phyloP scores from a whole-genome alignment of 805 yeast species.

The Yueomyces sp. region DNA sequence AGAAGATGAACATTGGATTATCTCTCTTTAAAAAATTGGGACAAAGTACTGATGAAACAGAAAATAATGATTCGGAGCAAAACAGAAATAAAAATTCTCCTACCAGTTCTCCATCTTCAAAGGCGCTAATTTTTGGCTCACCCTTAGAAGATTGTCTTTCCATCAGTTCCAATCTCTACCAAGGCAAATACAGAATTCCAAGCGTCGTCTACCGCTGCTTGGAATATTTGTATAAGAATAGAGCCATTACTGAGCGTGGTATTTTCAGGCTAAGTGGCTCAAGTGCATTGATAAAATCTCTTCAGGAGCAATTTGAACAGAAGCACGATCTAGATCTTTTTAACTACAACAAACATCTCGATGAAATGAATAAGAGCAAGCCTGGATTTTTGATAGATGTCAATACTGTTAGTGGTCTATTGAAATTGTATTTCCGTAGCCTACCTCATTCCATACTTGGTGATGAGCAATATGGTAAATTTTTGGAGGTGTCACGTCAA shows the following conservation, averaged over 20 bases:
- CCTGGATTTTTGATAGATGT: slow-evolving; percentile 33
- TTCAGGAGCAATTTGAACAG: slow-evolving; percentile 57
- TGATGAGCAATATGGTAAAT: slow-evolving; percentile 29
- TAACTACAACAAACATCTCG: slow-evolving; percentile 16
- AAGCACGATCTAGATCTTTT: slow-evolving; percentile 57
- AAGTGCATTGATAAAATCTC: slow-evolving; percentile 53
- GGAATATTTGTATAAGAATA: slow-evolving; percentile 46
- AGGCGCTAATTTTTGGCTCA: slow-evolving; percentile 54
- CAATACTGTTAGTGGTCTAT: slow-evolving; percentile 75
- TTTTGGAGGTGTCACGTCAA: slow-evolving; percentile 25
- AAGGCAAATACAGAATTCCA: slow-evolving; percentile 36
- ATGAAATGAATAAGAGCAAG: not conserved
- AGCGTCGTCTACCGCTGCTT: slow-evolving; percentile 67
- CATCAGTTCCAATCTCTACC: slow-evolving; percentile 33
- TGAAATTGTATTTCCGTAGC: slow-evolving; percentile 72
- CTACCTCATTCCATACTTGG: slow-evolving; percentile 61
- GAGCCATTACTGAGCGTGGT: slow-evolving; percentile 81
- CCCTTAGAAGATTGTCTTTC: slow-evolving; percentile 38
- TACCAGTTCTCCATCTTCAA: slow-evolving; percentile 9
- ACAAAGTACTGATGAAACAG: not conserved
- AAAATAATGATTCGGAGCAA: slow-evolving; percentile 1
- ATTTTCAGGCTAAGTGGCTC: slow-evolving; percentile 86
- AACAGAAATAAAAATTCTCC: not conserved
- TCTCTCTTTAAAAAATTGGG: slow-evolving; percentile 39
- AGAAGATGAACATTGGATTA: slow-evolving; percentile 37